Conservation (phyloP, 2,329 filamentous ascomycete genomes). For the Meredithiella fracta region DNA sequence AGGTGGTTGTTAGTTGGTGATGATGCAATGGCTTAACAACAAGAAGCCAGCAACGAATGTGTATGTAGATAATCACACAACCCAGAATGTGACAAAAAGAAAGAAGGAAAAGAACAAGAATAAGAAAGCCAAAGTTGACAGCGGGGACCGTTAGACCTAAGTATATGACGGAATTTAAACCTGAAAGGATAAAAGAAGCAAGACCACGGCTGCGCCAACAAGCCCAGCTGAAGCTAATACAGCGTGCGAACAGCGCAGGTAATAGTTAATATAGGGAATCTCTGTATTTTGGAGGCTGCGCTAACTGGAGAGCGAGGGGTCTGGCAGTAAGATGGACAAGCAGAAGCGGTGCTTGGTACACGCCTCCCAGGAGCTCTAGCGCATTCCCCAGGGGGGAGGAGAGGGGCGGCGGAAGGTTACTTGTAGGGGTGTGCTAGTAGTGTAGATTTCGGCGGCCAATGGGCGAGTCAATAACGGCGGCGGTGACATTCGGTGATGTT, state of each 20-base stretch:
- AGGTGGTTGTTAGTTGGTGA: not conserved
- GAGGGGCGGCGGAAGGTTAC: no score
- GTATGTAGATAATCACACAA: not conserved
- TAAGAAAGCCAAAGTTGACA: not conserved
- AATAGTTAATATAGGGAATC: not conserved
- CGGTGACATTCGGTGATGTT: not conserved
- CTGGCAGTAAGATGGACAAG: no score
- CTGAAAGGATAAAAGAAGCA: not conserved
- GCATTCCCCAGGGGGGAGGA: no score
- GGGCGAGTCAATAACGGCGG: no score
- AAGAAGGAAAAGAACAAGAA: not conserved
- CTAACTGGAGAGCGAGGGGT: no score
- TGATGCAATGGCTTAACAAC: not conserved
- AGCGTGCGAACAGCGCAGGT: not conserved
- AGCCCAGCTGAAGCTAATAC: conserved; percentile 5
- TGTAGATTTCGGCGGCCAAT: no score
- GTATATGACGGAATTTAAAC: not conserved
- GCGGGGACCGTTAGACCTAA: not conserved
- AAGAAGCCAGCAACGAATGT: not conserved
- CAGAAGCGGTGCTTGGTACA: no score
- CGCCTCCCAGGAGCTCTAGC: no score
- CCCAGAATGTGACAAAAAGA: not conserved
- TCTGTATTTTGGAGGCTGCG: not conserved
- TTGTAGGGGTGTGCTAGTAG: no score
- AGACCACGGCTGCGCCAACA: not conserved